Percentiles rank a stretch among this genome's conserved stretches.
phyloP scores from a whole-genome alignment of 148 eudicot genomes.

The Nepenthes mirabilis region DNA sequence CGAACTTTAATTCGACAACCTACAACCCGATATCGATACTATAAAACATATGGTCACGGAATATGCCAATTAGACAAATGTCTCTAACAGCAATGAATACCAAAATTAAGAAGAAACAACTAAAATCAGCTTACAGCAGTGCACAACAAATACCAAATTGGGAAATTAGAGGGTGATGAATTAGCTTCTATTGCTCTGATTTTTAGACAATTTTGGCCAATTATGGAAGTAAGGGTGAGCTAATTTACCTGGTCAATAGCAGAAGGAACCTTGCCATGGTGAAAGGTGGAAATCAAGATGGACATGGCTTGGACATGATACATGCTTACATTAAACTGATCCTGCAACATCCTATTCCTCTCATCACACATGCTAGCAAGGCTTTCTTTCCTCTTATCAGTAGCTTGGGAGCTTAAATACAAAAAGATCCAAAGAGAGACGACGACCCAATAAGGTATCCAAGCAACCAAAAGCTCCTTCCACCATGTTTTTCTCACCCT shows the following conservation, averaged over 20 bases:
- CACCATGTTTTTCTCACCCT: constrained; percentile 8
- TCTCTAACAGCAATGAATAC: too few relatives aligned
- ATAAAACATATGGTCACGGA: too few relatives aligned
- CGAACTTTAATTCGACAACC: too few relatives aligned
- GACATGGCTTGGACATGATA: constrained; percentile 65
- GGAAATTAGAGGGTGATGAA: too few relatives aligned
- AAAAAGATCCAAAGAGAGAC: constrained; percentile 18
- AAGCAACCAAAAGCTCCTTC: constrained; percentile 25
- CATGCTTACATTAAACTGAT: constrained; percentile 71
- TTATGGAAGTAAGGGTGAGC: too few relatives aligned
- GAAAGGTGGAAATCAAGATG: constrained; percentile 50
- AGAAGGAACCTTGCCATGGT: constrained; percentile 52
- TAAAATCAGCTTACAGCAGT: too few relatives aligned
- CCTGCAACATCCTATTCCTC: constrained; percentile 65
- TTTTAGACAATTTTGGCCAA: too few relatives aligned
- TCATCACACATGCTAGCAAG: constrained; percentile 67
- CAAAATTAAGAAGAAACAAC: too few relatives aligned
- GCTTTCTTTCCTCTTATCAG: constrained; percentile 51
- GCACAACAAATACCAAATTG: too few relatives aligned
- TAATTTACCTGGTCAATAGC: constrained; percentile 58
- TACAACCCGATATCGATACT: too few relatives aligned
- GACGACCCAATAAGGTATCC: constrained; percentile 23
- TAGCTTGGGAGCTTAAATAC: constrained; percentile 29
- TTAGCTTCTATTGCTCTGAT: too few relatives aligned
- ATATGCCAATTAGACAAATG: too few relatives aligned